A percentile compares a stretch with the other conserved stretches of the same genome.
Conservation (phyloP, 2,329 filamentous ascomycete genomes). For the Aureobasidium sp. region DNA sequence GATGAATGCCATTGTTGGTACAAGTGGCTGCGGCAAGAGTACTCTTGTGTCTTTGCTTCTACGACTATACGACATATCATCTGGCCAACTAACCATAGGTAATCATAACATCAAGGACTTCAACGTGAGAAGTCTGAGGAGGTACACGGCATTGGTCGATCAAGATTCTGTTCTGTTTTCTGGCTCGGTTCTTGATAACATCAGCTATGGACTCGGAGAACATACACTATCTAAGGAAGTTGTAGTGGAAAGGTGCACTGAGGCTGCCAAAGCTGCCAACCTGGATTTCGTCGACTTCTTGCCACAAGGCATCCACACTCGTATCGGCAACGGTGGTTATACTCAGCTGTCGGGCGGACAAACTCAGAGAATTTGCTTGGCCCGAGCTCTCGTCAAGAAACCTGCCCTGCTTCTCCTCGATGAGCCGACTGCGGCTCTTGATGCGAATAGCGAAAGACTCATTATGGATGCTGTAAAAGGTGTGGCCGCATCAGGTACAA, state of each 20-base stretch:
- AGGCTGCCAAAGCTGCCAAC: constrained; percentile 32
- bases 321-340: constrained; percentile 35
- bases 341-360: constrained; percentile 40
- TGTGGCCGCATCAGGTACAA: constrained; percentile 45
- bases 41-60: constrained; percentile 39
- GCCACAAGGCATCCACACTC: constrained; percentile 39
- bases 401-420: constrained; percentile 42
- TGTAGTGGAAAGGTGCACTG: constrained; percentile 23
- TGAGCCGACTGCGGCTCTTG: constrained; percentile 41
- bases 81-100: constrained; percentile 35
- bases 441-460: constrained; percentile 37
- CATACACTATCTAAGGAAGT: constrained; percentile 22
- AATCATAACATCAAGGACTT: constrained; percentile 34
- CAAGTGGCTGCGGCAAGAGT: constrained; percentile 40
- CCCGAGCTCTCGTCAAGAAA: constrained; percentile 39
- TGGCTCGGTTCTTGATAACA: constrained; percentile 40
- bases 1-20: constrained; percentile 41
- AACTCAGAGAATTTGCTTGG: constrained; percentile 41
- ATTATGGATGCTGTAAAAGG: constrained; percentile 39
- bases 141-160: constrained; percentile 38
- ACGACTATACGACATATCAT: constrained; percentile 37
- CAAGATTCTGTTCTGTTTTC: constrained; percentile 42
- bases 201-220: constrained; percentile 32
- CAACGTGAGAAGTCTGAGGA: constrained; percentile 31
- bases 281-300: constrained; percentile 41